Conservation (phyloP, 164 flowering plant genomes). For the Berberis thunbergii region DNA sequence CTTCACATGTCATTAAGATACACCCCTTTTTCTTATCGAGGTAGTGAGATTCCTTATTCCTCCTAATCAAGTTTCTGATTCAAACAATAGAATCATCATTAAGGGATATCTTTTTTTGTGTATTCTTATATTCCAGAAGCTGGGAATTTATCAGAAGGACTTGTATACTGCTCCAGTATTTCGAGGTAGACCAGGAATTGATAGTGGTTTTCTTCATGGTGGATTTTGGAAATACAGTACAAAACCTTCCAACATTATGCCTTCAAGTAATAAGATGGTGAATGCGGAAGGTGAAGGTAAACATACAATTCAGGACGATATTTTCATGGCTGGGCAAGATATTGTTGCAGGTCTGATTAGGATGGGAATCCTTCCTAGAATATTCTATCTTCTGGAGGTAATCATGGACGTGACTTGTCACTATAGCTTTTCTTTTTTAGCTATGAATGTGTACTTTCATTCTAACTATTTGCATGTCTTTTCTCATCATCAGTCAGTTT, state of each 20-base stretch:
- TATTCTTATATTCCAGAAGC: constrained; percentile 35
- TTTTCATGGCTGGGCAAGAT: constrained; percentile 81
- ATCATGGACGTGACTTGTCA: neutral
- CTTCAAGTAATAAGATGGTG: constrained; percentile 20
- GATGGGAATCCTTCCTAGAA: constrained; percentile 81
- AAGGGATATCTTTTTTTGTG: neutral
- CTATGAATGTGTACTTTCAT: too few species aligned
- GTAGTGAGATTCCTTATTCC: neutral
- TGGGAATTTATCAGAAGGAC: constrained; percentile 23
- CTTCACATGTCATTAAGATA: neutral
- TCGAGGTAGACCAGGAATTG: constrained; percentile 70
- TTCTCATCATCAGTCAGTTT: too few species aligned
- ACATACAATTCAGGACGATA: constrained; percentile 75
- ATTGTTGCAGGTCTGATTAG: constrained; percentile 84
- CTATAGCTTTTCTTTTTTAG: too few species aligned
- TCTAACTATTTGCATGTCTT: too few species aligned
- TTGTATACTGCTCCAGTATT: constrained; percentile 80
- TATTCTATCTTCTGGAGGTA: constrained; percentile 76
- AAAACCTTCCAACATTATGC: constrained; percentile 68
- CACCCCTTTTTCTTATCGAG: neutral
- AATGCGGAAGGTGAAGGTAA: constrained; percentile 45
- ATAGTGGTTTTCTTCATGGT: constrained; percentile 73
- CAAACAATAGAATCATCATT: too few species aligned
- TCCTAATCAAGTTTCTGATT: too few species aligned
- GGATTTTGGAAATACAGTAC: constrained; percentile 95